Conservation (phyloP, 148 eudicot genomes). For the Cornus florida region DNA sequence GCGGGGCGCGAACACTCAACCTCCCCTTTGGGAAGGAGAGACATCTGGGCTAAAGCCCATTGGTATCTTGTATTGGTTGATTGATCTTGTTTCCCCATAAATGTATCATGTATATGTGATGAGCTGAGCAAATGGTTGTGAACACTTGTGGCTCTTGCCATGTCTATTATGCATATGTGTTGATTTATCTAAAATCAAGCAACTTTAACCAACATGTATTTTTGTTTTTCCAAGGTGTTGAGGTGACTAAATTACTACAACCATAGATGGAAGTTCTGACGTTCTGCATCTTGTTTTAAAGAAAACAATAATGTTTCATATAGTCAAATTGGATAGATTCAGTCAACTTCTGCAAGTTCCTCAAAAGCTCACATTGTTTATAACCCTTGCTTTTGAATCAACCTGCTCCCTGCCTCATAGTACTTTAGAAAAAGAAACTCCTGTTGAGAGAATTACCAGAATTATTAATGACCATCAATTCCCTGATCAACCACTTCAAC, state of each 20-base stretch:
- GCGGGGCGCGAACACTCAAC: too few species aligned
- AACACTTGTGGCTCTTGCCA: too few species aligned
- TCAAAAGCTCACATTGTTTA: slow-evolving; percentile 15
- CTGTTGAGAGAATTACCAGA: slow-evolving; percentile 49
- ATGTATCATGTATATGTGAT: too few species aligned
- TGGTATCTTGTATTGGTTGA: too few species aligned
- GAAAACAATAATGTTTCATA: slow-evolving; percentile 18
- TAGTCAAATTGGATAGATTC: slow-evolving; percentile 7
- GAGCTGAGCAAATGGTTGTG: too few species aligned
- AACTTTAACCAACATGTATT: neutral
- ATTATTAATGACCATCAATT: slow-evolving; percentile 77
- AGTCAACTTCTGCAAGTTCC: slow-evolving; percentile 12
- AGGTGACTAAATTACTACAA: neutral
- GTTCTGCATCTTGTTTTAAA: neutral
- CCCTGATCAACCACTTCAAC: slow-evolving; percentile 60
- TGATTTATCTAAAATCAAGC: too few species aligned
- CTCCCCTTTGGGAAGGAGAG: too few species aligned
- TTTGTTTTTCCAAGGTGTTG: neutral
- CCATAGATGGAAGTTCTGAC: slow-evolving; percentile 3
- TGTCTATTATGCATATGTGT: too few species aligned
- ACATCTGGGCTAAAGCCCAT: too few species aligned
- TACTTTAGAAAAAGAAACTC: slow-evolving; percentile 21
- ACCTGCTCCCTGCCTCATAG: slow-evolving; percentile 22
- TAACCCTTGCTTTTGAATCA: slow-evolving; percentile 25
- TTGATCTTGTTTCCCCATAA: too few species aligned